These are phyloP conservation scores for Lophiostoma macrostomum DNA, from an alignment of 495 filamentous ascomycete species.

Conservation along the genomic window DNA sequence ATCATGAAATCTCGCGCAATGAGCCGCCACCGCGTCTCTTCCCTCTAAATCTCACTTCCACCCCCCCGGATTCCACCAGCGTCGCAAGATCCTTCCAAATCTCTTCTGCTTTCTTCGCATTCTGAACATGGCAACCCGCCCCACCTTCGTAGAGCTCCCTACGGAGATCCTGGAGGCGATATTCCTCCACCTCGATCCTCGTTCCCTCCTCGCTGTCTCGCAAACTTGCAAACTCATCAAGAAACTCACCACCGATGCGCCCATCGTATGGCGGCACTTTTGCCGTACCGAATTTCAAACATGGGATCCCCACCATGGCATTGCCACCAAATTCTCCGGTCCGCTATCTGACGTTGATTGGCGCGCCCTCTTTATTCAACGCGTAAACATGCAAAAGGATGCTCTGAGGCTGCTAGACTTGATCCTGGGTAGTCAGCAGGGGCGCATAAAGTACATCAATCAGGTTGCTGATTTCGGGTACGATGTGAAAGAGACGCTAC, in stretches of 20 bases:
- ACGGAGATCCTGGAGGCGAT: conserved; percentile 45
- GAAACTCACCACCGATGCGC: conserved; percentile 60
- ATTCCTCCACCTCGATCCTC: conserved; percentile 37
- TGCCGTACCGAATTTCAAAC: conserved; percentile 64
- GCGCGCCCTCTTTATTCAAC: conserved; percentile 66
- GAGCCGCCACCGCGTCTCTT: too few relatives aligned
- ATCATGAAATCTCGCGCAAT: too few relatives aligned
- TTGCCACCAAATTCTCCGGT: conserved; percentile 54
- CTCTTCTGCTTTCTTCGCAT: not conserved
- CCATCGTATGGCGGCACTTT: conserved; percentile 74
- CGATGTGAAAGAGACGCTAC: conserved; percentile 82
- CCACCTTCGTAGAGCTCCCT: conserved; percentile 35
- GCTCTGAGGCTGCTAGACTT: conserved; percentile 62
- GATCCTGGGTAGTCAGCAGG: conserved; percentile 64
- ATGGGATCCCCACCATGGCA: conserved; percentile 68
- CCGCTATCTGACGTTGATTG: conserved; percentile 64
- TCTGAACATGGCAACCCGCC: conserved; percentile 16
- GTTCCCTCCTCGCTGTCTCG: conserved; percentile 48
- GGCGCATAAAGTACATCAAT: conserved; percentile 66
- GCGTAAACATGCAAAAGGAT: conserved; percentile 52
- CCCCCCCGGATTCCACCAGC: not conserved
- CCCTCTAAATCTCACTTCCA: too few relatives aligned
- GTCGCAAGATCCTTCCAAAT: not conserved
- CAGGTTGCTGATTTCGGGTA: conserved; percentile 70
- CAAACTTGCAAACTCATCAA: conserved; percentile 62